A percentile compares a stretch with the other conserved stretches of the same genome.
These are phyloP conservation scores for Penicillium daleae DNA, from an alignment of 495 filamentous ascomycete species.

Conservation along the genomic window DNA sequence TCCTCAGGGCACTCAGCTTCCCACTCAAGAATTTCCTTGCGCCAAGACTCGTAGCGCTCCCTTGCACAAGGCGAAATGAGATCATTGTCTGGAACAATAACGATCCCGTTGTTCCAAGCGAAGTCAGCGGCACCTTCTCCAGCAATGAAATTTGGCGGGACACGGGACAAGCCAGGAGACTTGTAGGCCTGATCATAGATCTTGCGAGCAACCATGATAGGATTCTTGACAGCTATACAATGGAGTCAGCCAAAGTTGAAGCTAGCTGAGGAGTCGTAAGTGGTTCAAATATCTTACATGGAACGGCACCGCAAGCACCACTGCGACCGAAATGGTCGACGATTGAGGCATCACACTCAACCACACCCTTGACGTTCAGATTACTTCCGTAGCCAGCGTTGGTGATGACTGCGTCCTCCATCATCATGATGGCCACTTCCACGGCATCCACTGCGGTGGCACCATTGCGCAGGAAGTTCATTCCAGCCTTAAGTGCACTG, in stretches of 20 bases:
- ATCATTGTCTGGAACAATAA: slow-evolving; percentile 67
- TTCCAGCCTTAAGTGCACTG: slow-evolving; percentile 80
- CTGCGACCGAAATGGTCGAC: slow-evolving; percentile 90
- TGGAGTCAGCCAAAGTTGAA: slow-evolving; percentile 12
- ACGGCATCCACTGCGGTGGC: slow-evolving; percentile 87
- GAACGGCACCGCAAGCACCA: slow-evolving; percentile 88
- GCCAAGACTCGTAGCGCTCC: slow-evolving; percentile 78
- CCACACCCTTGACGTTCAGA: slow-evolving; percentile 82
- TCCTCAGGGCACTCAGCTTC: slow-evolving; percentile 16
- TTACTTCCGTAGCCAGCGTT: slow-evolving; percentile 98
- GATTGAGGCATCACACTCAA: slow-evolving; percentile 92
- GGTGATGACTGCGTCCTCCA: slow-evolving; percentile 94
- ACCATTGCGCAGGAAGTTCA: slow-evolving; percentile 76
- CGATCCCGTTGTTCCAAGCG: slow-evolving; percentile 75
- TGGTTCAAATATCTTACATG: slow-evolving; percentile 60
- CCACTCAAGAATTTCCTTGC: slow-evolving; percentile 65
- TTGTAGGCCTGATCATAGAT: slow-evolving; percentile 76
- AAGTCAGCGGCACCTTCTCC: slow-evolving; percentile 83
- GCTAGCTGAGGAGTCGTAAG: not conserved
- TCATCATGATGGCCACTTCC: slow-evolving; percentile 80
- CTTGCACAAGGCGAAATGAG: slow-evolving; percentile 74
- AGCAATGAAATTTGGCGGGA: slow-evolving; percentile 90
- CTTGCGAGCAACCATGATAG: slow-evolving; percentile 80
- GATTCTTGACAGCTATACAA: slow-evolving; percentile 81
- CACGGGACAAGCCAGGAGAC: slow-evolving; percentile 76